Evolutionary conservation across 1,139 yeast species (phyloP).

Genomic region (Debaryomycetaceae sp.): DNA sequence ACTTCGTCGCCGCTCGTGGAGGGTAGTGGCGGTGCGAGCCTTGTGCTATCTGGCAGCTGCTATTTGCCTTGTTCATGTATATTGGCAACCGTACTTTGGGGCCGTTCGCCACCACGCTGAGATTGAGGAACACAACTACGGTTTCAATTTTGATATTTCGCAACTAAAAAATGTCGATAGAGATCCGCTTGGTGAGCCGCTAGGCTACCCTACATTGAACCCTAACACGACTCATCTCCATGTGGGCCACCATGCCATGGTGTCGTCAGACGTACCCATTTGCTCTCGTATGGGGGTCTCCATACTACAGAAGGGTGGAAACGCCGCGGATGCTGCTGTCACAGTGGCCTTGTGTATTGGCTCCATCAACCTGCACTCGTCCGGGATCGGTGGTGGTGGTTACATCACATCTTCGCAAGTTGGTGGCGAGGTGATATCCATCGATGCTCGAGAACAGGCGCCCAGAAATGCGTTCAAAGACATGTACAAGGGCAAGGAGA

Average conservation of each 20-base stretch:
- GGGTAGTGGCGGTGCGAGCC: too few species aligned
- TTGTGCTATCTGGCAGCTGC: too few species aligned
- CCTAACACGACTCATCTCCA: slow-evolving; percentile 29
- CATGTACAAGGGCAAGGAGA: slow-evolving; percentile 53
- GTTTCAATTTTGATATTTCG: too few species aligned
- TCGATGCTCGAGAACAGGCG: slow-evolving; percentile 89
- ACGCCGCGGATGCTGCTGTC: slow-evolving; percentile 91
- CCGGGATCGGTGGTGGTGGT: slow-evolving; percentile 95
- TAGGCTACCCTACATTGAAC: slow-evolving; percentile 32
- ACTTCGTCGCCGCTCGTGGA: too few species aligned
- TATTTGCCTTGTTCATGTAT: too few species aligned
- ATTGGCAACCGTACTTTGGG: too few species aligned
- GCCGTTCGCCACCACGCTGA: too few species aligned
- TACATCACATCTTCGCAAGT: slow-evolving; percentile 56
- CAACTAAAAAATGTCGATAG: slow-evolving; percentile 2
- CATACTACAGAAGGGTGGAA: slow-evolving; percentile 59
- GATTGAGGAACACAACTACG: too few species aligned
- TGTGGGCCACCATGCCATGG: slow-evolving; percentile 52
- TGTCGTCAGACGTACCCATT: slow-evolving; percentile 66
- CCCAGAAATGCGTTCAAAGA: slow-evolving; percentile 58
- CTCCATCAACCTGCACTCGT: slow-evolving; percentile 71
- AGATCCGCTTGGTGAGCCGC: slow-evolving; percentile 26
- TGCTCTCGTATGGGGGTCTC: slow-evolving; percentile 70
- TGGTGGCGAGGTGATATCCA: slow-evolving; percentile 46
- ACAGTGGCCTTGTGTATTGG: slow-evolving; percentile 90